These are phyloP conservation scores for Termitomyces sp. DNA, from an alignment of 768 basidiomycete genomes.

Conservation along the genomic window DNA sequence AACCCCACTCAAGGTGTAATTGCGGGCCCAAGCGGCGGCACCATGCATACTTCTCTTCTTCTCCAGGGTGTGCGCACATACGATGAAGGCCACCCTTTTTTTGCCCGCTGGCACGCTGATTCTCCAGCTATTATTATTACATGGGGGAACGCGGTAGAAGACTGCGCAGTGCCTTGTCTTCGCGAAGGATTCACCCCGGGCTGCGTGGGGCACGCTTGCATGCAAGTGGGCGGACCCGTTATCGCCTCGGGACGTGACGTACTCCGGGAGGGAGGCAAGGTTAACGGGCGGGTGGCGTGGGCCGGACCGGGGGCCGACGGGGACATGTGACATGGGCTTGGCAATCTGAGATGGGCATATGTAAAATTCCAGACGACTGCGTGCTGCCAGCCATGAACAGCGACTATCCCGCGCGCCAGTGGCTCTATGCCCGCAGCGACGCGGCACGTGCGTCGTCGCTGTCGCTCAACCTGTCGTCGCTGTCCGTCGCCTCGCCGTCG, in stretches of 20 bases:
- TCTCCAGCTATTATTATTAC: background rate
- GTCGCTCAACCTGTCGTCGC: conserved; percentile 62
- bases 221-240: too few species aligned
- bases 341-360: conserved; percentile 15
- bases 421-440: background rate
- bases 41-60: too few species aligned
- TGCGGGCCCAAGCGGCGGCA: too few species aligned
- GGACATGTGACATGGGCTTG: background rate
- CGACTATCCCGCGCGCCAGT: too few species aligned
- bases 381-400: conserved; percentile 6
- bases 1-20: background rate
- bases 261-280: too few species aligned
- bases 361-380: conserved; percentile 7
- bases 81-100: too few species aligned
- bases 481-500: conserved; percentile 62
- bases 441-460: conserved; percentile 30
- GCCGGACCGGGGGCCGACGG: background rate
- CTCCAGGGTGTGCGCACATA: too few species aligned
- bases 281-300: too few species aligned
- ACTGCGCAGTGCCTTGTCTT: background rate
- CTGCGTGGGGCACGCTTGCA: too few species aligned
- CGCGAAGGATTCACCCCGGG: background rate
- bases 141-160: conserved; percentile 1
- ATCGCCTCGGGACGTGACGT: too few species aligned
- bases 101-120: too few species aligned